Evolutionary conservation across 805 yeast species (phyloP).

Genomic region (Kluyveromyces wickerhamii): DNA sequence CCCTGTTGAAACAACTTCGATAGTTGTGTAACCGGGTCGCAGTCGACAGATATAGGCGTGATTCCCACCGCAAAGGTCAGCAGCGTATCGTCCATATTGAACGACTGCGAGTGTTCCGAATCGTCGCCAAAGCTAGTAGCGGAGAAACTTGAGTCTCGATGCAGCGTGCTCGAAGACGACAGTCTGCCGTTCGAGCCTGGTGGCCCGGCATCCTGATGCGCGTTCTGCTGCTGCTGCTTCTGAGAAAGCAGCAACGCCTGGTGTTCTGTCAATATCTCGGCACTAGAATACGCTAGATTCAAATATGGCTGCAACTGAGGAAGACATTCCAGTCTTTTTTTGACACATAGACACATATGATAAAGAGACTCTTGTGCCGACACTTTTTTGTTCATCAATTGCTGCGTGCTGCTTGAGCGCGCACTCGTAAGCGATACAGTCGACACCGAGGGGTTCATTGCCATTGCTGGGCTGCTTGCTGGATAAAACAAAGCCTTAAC

Average conservation of each 20-base stretch:
- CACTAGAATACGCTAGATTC: conserved; percentile 52
- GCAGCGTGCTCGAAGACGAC: conserved; percentile 17
- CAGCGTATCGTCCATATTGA: conserved; percentile 27
- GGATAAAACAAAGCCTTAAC: too few relatives aligned
- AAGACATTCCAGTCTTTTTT: conserved; percentile 46
- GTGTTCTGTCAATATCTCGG: conserved; percentile 64
- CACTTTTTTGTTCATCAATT: conserved; percentile 58
- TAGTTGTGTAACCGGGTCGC: conserved; percentile 89
- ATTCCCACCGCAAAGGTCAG: conserved; percentile 70
- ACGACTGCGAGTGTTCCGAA: conserved; percentile 8
- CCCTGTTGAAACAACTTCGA: conserved; percentile 90
- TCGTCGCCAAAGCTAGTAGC: conserved; percentile 30
- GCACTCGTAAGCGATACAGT: conserved; percentile 13
- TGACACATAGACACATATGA: conserved; percentile 53
- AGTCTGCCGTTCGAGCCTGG: conserved; percentile 23
- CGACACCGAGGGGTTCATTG: conserved; percentile 8
- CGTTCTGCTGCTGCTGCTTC: conserved; percentile 27
- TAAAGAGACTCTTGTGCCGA: conserved; percentile 60
- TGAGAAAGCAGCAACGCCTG: conserved; percentile 50
- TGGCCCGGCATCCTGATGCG: conserved; percentile 9
- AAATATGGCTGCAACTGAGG: conserved; percentile 65
- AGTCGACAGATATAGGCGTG: conserved; percentile 60
- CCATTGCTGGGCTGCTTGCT: not conserved
- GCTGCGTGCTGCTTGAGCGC: conserved; percentile 19
- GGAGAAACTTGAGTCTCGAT: conserved; percentile 18